Evolutionary conservation across 2,329 filamentous ascomycete genomes (phyloP).

Genomic region (Alternaria sp.): DNA sequence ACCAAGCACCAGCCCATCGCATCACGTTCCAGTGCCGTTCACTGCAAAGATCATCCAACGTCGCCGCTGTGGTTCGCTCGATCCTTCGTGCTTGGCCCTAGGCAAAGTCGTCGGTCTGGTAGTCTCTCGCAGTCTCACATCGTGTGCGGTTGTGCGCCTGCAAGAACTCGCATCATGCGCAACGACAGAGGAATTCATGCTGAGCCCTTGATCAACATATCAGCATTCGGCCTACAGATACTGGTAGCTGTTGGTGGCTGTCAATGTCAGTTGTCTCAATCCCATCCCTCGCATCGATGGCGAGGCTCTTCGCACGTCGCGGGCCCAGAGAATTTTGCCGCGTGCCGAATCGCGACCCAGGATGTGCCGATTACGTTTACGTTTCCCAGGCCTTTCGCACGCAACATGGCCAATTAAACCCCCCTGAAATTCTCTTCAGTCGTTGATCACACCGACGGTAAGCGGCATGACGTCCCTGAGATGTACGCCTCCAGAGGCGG

Average conservation of each 20-base stretch:
- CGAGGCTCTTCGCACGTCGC: constrained; percentile 10
- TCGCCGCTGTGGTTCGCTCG: constrained; percentile 20
- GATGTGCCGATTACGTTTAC: constrained; percentile 20
- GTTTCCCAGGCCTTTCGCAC: constrained; percentile 14
- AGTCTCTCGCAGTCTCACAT: not conserved
- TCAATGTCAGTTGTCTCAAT: not conserved
- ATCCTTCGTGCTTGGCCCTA: constrained; percentile 6
- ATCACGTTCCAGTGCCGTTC: constrained; percentile 10
- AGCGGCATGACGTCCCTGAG: constrained; percentile 16
- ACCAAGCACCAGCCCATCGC: constrained; percentile 10
- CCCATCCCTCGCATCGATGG: not conserved
- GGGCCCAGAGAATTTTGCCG: constrained; percentile 13
- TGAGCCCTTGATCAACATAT: not conserved
- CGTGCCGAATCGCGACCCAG: constrained; percentile 14
- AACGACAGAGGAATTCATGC: constrained; percentile 4
- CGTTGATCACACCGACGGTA: constrained; percentile 10
- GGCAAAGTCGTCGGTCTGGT: not conserved
- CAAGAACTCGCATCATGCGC: constrained; percentile 7
- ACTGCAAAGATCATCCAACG: constrained; percentile 25
- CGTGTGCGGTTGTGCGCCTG: not conserved
- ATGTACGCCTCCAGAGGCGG: not conserved
- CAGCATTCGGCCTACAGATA: not conserved
- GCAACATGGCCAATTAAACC: constrained; percentile 15
- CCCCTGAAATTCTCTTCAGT: constrained; percentile 1
- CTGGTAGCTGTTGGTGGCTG: not conserved